Percentiles rank a stretch among this genome's conserved stretches.
These are phyloP conservation scores for Kitagawia praeruptora DNA, from an alignment of 129 eudicot genomes.

Conservation along the genomic window DNA sequence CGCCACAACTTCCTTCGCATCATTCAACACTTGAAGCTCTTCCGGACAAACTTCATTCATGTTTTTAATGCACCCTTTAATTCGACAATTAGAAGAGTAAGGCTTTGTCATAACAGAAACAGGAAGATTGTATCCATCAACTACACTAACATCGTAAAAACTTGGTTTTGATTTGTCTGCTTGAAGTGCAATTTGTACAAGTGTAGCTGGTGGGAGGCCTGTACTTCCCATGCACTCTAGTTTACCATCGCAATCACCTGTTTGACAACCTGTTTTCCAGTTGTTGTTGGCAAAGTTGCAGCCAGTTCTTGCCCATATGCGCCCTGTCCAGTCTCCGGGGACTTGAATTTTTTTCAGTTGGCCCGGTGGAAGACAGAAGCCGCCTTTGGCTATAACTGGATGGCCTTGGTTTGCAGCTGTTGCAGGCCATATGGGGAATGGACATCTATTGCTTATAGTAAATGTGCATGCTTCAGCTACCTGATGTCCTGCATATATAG, in stretches of 20 bases:
- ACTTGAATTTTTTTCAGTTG: conserved; percentile 33
- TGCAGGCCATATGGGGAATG: conserved; percentile 88
- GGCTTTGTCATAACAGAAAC: conserved; percentile 44
- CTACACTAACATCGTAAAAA: conserved; percentile 74
- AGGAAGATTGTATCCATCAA: conserved; percentile 80
- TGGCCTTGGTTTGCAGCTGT: conserved; percentile 69
- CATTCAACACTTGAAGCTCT: conserved; percentile 54
- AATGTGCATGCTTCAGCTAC: conserved; percentile 45
- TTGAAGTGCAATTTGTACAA: conserved; percentile 62
- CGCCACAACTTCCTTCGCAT: conserved; percentile 57
- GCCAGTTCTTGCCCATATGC: conserved; percentile 92
- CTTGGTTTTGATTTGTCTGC: conserved; percentile 48
- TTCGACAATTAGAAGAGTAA: conserved; percentile 30
- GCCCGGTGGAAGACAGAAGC: conserved; percentile 64
- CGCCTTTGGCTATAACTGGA: conserved; percentile 60
- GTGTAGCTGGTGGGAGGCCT: conserved; percentile 71
- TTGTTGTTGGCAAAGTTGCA: conserved; percentile 40
- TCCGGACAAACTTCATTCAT: conserved; percentile 49
- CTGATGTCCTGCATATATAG: conserved; percentile 17
- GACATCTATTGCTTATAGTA: conserved; percentile 63
- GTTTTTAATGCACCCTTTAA: conserved; percentile 58
- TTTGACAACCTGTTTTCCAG: conserved; percentile 53
- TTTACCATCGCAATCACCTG: conserved; percentile 79
- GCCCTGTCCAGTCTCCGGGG: conserved; percentile 77
- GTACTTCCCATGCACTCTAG: conserved; percentile 60